These are phyloP conservation scores for Tolypocladium nubicola DNA, from an alignment of 2,329 filamentous ascomycete species.

Conservation along the genomic window DNA sequence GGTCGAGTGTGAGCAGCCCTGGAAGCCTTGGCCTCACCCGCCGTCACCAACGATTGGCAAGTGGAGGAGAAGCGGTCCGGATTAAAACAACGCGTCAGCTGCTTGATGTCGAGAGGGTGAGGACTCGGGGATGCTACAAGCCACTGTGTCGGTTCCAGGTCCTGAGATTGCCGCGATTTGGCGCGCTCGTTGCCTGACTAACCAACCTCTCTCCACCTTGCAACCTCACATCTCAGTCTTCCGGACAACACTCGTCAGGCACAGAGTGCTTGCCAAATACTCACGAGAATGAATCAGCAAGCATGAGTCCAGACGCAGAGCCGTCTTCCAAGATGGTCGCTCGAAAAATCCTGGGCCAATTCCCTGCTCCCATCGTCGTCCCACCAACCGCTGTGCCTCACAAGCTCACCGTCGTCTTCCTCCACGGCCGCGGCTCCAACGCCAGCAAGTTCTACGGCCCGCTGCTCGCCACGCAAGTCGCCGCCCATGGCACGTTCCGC, in stretches of 20 bases:
- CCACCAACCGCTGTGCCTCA: constrained; percentile 19
- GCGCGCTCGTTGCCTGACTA: neutral
- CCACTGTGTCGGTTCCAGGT: neutral
- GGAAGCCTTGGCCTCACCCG: neutral
- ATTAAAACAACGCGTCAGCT: neutral
- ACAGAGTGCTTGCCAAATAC: neutral
- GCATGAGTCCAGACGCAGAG: neutral
- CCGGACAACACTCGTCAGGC: neutral
- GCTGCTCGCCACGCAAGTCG: constrained; percentile 21
- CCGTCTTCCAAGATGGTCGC: neutral
- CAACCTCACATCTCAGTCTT: neutral
- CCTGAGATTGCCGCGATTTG: neutral
- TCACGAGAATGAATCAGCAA: neutral
- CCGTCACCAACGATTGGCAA: no score
- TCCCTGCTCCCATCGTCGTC: constrained; percentile 10
- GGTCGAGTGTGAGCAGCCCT: neutral
- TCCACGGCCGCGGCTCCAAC: constrained; percentile 38
- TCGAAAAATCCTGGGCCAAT: constrained; percentile 9
- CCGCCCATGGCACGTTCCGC: constrained; percentile 12
- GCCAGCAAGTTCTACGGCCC: constrained; percentile 27
- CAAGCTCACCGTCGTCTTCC: constrained; percentile 33
- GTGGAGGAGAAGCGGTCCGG: neutral
- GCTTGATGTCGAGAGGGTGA: neutral
- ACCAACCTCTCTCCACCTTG: neutral
- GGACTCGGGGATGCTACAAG: neutral